Base-by-base conservation (phyloP, 371 early-diverging fungal genomes). In the Mucor piriformis region DNA sequence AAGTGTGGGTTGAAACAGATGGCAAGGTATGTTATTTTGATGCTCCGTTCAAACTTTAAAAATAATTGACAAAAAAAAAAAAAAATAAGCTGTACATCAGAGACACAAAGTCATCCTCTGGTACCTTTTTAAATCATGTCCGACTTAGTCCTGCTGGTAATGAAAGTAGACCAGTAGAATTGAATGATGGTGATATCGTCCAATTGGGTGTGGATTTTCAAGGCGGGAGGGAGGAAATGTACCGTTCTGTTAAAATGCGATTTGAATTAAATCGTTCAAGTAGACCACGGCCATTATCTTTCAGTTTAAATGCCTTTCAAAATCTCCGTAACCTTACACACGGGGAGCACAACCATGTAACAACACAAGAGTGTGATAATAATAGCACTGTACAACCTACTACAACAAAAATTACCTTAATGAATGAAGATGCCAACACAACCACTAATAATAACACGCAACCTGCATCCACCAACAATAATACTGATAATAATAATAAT, bases 131-230 rank as follows among this genome's bases (percentile, higher is more conserved):
- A 42, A 98, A 98, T 82, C 92, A 94, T 72, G 84, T 93, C 71
- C 80, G 98, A 6, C 77, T 98, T 21, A 88, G 91, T 46, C 90
- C 95, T 12, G 91, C 95, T 15, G 89, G 89, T 13, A 88, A 89
- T 58, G 95, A 95, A 70, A 92, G 93, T 57, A 70, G 84, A 59
- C 91, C 95, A 25, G 86, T 87, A 25, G 89, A 85, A 50, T 72
- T 98, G 59, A 90, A 91, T 64, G 94, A 96, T 82, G 95, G 94
- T 25, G 97, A 98, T 74, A 83, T 95, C 50, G 75, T 98, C 29
- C 95, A 96, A 70, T 84, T 98, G 43, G 99, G 99, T 33, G 92
- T 97, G 4, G 97, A 98, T 70, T 98, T 94, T 79, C 95, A 95
- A 71, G 97, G 96, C 40, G 95, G 96, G 47, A 38, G 54, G 54